These are phyloP conservation scores for Raphanus hybrid DNA, from an alignment of 441 rosid species.

Conservation along the genomic window DNA sequence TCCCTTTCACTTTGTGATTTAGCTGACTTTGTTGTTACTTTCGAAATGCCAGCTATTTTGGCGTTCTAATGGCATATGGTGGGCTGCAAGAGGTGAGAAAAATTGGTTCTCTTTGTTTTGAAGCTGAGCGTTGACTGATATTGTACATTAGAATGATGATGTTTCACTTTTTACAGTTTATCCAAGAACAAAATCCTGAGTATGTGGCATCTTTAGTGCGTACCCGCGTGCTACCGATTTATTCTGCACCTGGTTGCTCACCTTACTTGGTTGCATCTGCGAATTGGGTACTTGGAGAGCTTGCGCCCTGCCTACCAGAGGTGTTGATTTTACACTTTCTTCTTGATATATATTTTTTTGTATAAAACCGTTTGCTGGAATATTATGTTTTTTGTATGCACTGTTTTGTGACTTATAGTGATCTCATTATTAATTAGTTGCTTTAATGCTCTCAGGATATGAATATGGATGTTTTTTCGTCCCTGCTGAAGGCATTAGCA, in stretches of 20 bases:
- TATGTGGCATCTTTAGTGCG: conserved; percentile 56
- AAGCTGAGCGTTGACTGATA: conserved; percentile 35
- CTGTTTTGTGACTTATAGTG: not conserved
- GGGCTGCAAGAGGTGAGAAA: conserved; percentile 88
- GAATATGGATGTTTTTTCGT: conserved; percentile 69
- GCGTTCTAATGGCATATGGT: conserved; percentile 86
- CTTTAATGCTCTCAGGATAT: conserved; percentile 62
- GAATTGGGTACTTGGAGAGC: conserved; percentile 91
- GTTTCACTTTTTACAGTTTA: conserved; percentile 60
- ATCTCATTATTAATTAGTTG: conserved; percentile 22
- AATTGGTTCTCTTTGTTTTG: conserved; percentile 32
- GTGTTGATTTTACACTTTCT: conserved; percentile 52
- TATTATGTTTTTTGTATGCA: not conserved
- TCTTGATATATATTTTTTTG: conserved; percentile 17
- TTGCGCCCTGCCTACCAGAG: conserved; percentile 76
- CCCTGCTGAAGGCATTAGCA: conserved; percentile 75
- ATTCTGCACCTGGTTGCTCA: conserved; percentile 49
- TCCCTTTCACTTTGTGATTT: conserved; percentile 32
- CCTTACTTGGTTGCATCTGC: conserved; percentile 87
- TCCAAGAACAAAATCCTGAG: conserved; percentile 69
- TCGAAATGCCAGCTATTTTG: conserved; percentile 69
- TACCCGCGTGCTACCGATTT: conserved; percentile 71
- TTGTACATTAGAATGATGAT: conserved; percentile 18
- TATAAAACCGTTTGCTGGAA: not conserved
- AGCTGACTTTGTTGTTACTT: conserved; percentile 40